A percentile compares a stretch with the other conserved stretches of the same genome.
These are phyloP conservation scores for barrel medic (Medicago truncatula) DNA, from an alignment of 306 rosid species.

Conservation along the genomic window DNA sequence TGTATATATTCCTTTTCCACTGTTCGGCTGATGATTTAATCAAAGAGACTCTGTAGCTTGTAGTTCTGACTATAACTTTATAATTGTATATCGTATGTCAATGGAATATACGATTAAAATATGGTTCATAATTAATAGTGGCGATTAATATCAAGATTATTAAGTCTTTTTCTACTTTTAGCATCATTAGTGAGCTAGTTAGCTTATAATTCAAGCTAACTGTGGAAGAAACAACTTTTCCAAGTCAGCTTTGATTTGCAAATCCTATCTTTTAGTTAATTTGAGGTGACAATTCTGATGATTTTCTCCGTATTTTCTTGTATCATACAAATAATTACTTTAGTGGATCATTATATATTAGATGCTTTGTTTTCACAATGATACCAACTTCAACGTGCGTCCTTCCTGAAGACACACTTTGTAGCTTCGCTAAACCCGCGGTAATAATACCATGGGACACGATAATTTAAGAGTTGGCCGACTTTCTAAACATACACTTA, in stretches of 20 bases:
- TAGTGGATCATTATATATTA: not conserved
- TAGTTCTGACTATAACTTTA: not conserved
- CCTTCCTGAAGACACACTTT: not conserved
- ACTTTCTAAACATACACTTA: not conserved
- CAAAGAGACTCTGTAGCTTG: not conserved
- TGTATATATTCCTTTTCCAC: constrained; percentile 2
- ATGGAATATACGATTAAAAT: not conserved
- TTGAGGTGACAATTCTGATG: constrained; percentile 25
- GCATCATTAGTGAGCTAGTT: not conserved
- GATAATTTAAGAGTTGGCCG: not conserved
- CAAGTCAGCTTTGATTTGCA: constrained; percentile 28
- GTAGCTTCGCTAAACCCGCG: not conserved
- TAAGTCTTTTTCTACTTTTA: not conserved
- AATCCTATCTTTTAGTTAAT: constrained; percentile 31
- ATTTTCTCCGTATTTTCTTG: constrained; percentile 14
- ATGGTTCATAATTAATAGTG: not conserved
- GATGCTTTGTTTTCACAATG: not conserved
- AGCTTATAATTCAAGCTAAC: constrained; percentile 12
- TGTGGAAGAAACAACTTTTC: constrained; percentile 29
- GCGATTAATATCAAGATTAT: not conserved
- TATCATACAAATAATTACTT: not conserved
- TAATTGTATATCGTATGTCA: not conserved
- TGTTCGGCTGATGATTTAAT: constrained; percentile 20
- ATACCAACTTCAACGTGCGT: not conserved
- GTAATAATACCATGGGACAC: not conserved